These are phyloP conservation scores for Suillus tomentosus DNA, from an alignment of 768 basidiomycete genomes.

Conservation along the genomic window DNA sequence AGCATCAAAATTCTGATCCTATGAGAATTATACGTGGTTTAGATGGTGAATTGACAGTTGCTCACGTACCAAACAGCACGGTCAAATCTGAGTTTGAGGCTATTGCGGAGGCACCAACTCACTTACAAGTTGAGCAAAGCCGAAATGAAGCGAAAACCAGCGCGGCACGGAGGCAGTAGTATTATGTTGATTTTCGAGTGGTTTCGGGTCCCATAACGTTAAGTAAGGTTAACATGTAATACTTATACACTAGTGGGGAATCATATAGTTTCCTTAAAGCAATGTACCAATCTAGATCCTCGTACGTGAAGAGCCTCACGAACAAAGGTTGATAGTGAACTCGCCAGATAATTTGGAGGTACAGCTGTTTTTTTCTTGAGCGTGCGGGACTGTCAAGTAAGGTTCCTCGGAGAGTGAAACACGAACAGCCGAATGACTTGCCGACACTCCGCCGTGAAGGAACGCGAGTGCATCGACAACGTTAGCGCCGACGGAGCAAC, in stretches of 20 bases:
- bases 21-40: not conserved
- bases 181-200: not conserved
- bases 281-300: not conserved
- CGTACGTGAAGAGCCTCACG: not conserved
- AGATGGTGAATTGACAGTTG: not conserved
- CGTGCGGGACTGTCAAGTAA: too few relatives aligned
- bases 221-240: not conserved
- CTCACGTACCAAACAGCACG: not conserved
- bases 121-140: conserved; percentile 1
- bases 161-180: conserved; percentile 8
- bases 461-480: too few relatives aligned
- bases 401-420: too few relatives aligned
- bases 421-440: too few relatives aligned
- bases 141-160: conserved; percentile 6
- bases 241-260: not conserved
- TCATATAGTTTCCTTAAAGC: not conserved
- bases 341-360: not conserved
- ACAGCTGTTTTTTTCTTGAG: too few relatives aligned
- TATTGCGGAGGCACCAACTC: not conserved
- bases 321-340: not conserved
- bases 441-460: too few relatives aligned
- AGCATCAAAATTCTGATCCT: not conserved
- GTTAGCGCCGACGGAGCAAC: too few relatives aligned
- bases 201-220: not conserved
- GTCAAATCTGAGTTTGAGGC: conserved; percentile 1